Percentiles rank a stretch among this genome's conserved stretches.
phyloP scores from a whole-genome alignment of 441 rosid species.

The Bocquillonia castaneifolia region DNA sequence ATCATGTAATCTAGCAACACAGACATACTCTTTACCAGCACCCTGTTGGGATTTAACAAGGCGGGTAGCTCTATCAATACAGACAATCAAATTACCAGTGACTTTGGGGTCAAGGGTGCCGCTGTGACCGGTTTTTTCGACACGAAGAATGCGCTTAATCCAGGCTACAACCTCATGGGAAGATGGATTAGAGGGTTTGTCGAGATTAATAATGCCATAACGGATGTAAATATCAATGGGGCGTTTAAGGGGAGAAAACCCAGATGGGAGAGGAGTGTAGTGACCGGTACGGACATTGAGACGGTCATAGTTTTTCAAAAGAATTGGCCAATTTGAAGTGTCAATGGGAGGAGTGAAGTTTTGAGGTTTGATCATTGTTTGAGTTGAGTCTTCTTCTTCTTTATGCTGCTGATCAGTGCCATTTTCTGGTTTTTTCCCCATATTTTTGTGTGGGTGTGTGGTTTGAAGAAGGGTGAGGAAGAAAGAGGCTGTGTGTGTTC shows the following conservation, averaged over 20 bases:
- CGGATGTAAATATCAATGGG: slow-evolving; percentile 69
- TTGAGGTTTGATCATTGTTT: slow-evolving; percentile 62
- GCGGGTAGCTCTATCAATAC: slow-evolving; percentile 85
- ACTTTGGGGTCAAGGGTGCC: slow-evolving; percentile 92
- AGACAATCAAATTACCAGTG: slow-evolving; percentile 83
- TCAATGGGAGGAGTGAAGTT: slow-evolving; percentile 65
- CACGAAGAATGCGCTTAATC: slow-evolving; percentile 79
- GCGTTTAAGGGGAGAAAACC: slow-evolving; percentile 81
- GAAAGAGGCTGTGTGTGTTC: too few relatives aligned
- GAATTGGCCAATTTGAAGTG: slow-evolving; percentile 89
- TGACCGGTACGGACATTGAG: slow-evolving; percentile 95
- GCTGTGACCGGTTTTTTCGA: slow-evolving; percentile 83
- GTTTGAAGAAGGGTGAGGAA: too few relatives aligned
- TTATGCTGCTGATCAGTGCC: too few relatives aligned
- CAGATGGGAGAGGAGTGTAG: slow-evolving; percentile 78
- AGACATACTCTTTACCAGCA: slow-evolving; percentile 93
- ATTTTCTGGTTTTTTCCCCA: too few relatives aligned
- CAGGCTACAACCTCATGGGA: slow-evolving; percentile 94
- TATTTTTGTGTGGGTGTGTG: too few relatives aligned
- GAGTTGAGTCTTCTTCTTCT: too few relatives aligned
- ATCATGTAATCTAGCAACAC: slow-evolving; percentile 76
- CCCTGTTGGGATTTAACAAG: slow-evolving; percentile 94
- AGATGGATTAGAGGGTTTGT: slow-evolving; percentile 86
- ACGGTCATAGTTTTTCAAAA: slow-evolving; percentile 77
- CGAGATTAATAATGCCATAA: slow-evolving; percentile 76